Evolutionary conservation across 108 stramenopile genomes (phyloP), one percentile per base, ranked within the genome.

Genomic region (Conticribra weissflogii): DNA sequence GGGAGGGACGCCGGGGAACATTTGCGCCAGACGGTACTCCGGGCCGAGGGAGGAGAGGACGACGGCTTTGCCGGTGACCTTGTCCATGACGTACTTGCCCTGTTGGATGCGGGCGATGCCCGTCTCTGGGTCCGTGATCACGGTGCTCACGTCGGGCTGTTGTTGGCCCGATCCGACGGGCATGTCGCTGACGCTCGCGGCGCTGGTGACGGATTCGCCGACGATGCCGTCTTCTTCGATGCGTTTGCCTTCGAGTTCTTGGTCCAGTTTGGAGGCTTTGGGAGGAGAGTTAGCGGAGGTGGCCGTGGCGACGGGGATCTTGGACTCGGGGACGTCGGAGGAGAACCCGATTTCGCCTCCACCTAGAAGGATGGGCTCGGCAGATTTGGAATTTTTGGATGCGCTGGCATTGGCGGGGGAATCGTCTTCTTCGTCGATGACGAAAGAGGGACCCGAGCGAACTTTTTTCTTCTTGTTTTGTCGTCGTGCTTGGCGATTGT

Each of bases 11-110:
- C 86, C 87, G 0, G 93, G 93, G 63, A 90, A 87, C 87, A 94
- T 88, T 82, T 94, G 90, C 36, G 93, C 93, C 31, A 94, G 52
- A 51, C 90, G 78, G 52, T 85, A 89, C 28, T 87, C 86, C n/a
- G 87, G 82, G 33, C 92, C 92, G 16, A 81, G 30, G 31, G 86
- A 70, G 25, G 78, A 79, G 9, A 94, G 66, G 29, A 85, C 71
- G 27, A 94, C 90, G 0, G 90, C 85, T 71, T 88, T 89, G 0
- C 88, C 82, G 1, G 93, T 94, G 17, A 89, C 85, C 36, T 91
- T 86, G 79, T 94, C 93, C 90, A 91, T 84, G 30, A 94, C 93
- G 32, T 76, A 77, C 33, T 89, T 77, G 17, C 93, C 93, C 78
- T 94, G 90, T 46, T 74, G 72, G 32, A 94, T 80, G 19, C 87